Evolutionary conservation across 2,329 filamentous ascomycete genomes (phyloP).

Genomic region (Colletotrichum tofieldiae): DNA sequence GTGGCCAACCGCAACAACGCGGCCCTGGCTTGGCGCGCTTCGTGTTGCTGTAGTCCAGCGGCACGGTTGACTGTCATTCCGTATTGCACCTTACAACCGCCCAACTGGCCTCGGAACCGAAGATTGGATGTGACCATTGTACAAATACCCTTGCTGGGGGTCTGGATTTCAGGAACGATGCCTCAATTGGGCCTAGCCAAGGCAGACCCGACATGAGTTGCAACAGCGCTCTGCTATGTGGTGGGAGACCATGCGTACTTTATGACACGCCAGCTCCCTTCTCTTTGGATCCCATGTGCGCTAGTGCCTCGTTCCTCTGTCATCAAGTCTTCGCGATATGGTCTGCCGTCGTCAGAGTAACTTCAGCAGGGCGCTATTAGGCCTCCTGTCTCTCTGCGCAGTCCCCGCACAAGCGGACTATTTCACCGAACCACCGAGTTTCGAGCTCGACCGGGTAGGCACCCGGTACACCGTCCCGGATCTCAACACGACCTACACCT

Average conservation of each 20-base stretch:
- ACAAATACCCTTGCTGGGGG: not conserved
- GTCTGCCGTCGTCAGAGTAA: constrained; percentile 63
- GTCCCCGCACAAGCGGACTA: constrained; percentile 13
- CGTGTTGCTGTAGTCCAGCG: constrained; percentile 27
- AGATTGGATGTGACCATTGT: constrained; percentile 2
- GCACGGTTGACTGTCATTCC: constrained; percentile 24
- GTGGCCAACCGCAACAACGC: not conserved
- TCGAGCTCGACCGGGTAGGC: constrained; percentile 27
- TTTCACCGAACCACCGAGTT: constrained; percentile 36
- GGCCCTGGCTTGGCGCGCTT: not conserved
- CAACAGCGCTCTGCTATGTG: not conserved
- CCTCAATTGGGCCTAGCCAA: constrained; percentile 25
- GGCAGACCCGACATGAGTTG: constrained; percentile 35
- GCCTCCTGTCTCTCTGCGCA: constrained; percentile 2
- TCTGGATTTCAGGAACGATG: not conserved
- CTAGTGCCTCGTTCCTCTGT: not conserved
- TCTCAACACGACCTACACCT: constrained; percentile 23
- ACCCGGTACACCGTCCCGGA: constrained; percentile 13
- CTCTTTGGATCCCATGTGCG: not conserved
- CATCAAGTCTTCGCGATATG: not conserved
- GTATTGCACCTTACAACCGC: not conserved
- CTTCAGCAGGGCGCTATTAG: constrained; percentile 51
- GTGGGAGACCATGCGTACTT: not conserved
- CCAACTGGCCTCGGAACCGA: constrained; percentile 15
- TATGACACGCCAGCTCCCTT: constrained; percentile 10